Evolutionary conservation across 768 basidiomycete species (phyloP), one percentile per base, ranked within the genome.

Genomic region (Naganishia vishniacii): DNA sequence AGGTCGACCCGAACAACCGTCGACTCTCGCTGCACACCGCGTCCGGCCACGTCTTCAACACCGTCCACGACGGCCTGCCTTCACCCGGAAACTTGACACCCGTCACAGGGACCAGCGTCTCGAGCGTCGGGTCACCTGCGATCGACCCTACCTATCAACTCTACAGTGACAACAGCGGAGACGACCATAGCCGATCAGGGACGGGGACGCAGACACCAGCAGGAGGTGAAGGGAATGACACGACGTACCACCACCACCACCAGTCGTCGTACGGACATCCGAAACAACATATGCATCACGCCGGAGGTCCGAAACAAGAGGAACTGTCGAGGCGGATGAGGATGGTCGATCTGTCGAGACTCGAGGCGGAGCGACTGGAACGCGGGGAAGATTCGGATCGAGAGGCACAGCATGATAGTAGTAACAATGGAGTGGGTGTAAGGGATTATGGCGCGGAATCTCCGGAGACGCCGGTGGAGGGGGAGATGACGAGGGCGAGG

Each of bases 11-110:
- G 9, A 32, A 67, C 51, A 56, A 61, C 29, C 64, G 71, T 23
- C 65, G 75, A 42, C 61, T 77, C 9, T 73, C 73, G 11, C 64
- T 77, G 46, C 65, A 68, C 51, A 75, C 73, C 3, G 71, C 68
- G 0, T 48, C 67, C 6, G 75, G 75, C 12, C 71, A 66, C 44
- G 62, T 70, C 41, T 44, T 75, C 37, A 64, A 65, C 40, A 75
- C 75, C 23, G 64, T 56, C 2, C 46, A 40, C 32, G 61, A 40
- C 23, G 47, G 61, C 20, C 40, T 51, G 1, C 48, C 48, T 25
- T 45, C 49, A 3, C 48, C 48, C 6, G 62, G 62, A 9, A 63
- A 32, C 29, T 42, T 56, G 41, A 42, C 41, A 7, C 48, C 62
- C 29, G 40, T 51, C 25, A 29, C 37, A 23, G 62, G 62, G 12